Percentiles rank a stretch among this genome's conserved stretches.
Evolutionary conservation across 345 rosid species (phyloP).

Genomic region (Leavenworthia alabamica): DNA sequence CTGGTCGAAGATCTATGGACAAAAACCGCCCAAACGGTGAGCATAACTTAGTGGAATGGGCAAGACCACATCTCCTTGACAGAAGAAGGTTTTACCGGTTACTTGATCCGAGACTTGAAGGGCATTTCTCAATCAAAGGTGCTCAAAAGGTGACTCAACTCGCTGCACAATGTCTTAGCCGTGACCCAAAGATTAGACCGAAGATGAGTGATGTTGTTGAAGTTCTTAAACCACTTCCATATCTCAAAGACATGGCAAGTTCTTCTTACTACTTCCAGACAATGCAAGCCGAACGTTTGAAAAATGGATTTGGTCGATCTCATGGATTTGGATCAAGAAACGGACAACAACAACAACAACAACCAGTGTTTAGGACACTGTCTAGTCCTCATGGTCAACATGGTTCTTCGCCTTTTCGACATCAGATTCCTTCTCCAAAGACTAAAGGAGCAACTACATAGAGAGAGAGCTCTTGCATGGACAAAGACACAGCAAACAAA

Average conservation of each 20-base stretch:
- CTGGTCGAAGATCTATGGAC: slow-evolving; percentile 77
- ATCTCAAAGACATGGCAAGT: slow-evolving; percentile 78
- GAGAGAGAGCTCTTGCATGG: no score
- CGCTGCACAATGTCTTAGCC: slow-evolving; percentile 73
- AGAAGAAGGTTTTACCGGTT: slow-evolving; percentile 66
- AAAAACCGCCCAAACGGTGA: slow-evolving; percentile 74
- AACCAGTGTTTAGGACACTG: slow-evolving; percentile 45
- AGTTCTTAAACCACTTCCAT: slow-evolving; percentile 60
- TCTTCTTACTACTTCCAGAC: slow-evolving; percentile 71
- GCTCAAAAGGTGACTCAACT: slow-evolving; percentile 74
- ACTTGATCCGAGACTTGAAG: slow-evolving; percentile 76
- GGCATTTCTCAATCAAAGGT: slow-evolving; percentile 72
- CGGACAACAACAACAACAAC: slow-evolving; percentile 39
- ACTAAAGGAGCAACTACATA: slow-evolving; percentile 40
- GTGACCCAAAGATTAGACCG: slow-evolving; percentile 78
- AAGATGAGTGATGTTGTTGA: slow-evolving; percentile 75
- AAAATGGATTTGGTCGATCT: slow-evolving; percentile 31
- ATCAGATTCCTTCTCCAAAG: slow-evolving; percentile 69
- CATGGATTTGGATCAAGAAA: slow-evolving; percentile 49
- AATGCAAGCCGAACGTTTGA: slow-evolving; percentile 55
- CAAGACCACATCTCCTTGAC: slow-evolving; percentile 70
- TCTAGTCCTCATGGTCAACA: slow-evolving; percentile 69
- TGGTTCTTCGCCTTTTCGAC: slow-evolving; percentile 65
- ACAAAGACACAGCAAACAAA: not conserved
- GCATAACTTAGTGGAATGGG: slow-evolving; percentile 83